Conservation (phyloP, 768 basidiomycete genomes). For the Russula ochroleuca region DNA sequence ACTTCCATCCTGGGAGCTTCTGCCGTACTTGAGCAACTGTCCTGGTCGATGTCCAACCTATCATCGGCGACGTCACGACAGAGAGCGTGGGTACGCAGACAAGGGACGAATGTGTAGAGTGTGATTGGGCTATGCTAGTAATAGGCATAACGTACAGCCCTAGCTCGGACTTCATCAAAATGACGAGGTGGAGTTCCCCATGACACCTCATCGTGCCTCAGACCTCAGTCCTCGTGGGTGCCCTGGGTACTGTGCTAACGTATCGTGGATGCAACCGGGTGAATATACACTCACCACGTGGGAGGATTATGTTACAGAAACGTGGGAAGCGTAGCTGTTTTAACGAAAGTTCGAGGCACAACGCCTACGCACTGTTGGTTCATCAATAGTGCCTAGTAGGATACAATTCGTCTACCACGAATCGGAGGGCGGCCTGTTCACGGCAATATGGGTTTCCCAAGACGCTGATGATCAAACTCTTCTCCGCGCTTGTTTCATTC, state of each 20-base stretch:
- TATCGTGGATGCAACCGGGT: not conserved
- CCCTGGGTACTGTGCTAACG: not conserved
- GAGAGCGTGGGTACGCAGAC: not conserved
- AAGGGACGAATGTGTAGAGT: not conserved
- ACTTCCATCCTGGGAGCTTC: conserved; percentile 7
- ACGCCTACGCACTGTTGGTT: not conserved
- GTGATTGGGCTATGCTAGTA: not conserved
- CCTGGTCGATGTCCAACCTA: conserved; percentile 4
- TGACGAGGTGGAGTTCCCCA: conserved; percentile 1
- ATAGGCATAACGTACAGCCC: not conserved
- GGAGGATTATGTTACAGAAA: not conserved
- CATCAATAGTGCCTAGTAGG: not conserved
- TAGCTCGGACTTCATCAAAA: not conserved
- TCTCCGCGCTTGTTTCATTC: conserved; percentile 1
- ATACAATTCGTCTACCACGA: not conserved
- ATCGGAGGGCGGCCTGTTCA: not conserved
- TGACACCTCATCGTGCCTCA: conserved; percentile 17
- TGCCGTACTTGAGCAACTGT: conserved; percentile 11
- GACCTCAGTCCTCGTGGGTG: not conserved
- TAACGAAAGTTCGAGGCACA: conserved; percentile 5
- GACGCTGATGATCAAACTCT: not conserved
- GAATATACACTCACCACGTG: conserved; percentile 6
- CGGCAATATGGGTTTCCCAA: not conserved
- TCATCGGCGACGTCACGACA: not conserved
- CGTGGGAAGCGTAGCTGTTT: conserved; percentile 3